Base-by-base conservation (phyloP, 306 rosid species). In the Pyrus betulifolia region DNA sequence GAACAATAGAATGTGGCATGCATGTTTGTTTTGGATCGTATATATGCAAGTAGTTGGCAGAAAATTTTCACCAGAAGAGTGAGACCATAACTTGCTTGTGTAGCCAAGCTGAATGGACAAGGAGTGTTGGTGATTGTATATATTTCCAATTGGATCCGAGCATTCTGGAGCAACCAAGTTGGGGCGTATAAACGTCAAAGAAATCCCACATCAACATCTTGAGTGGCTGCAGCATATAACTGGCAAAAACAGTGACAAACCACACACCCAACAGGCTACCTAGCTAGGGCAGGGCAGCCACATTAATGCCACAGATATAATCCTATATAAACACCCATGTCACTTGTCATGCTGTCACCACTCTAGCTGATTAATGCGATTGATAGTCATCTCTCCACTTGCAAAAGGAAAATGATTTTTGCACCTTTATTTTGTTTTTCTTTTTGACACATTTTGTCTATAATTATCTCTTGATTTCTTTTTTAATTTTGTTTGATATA, bases 151-250 rank as follows among this genome's bases (percentile, higher is more conserved):
- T 79, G 74, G 74, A 52, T 61, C 69, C 78, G 28, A 17, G 62
- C n/a, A 25, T 67, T 44, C 22, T 65, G 74, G 69, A 79, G 42
- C 61, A 31, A 57, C 49, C 63, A 66, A 79, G 69, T 79, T 72
- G 72, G 54, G 54, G 38, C 58, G 31, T 23, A 58, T 11, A 58
- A 8, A 73, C 19, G 77, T 55, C 52, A 23, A 65, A 52, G 31
- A 8, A 45, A 46, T n/a, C 35, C 57, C 74, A 25, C 40, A 30
- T 70, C 74, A 69, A 25, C 60, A 23, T 28, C 60, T 46, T 27
- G 49, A 27, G 74, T 70, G 44, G 60, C 59, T 30, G 23, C 57
- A 46, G 35, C 22, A 69, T 44, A 44, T 27, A 31, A 33, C 64
- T 64, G 25, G 63, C 64, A 75, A n/a, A 64, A 30, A 49, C 72